Base-by-base conservation (phyloP, 1,139 yeast species). In the Diutina neorugosa region DNA sequence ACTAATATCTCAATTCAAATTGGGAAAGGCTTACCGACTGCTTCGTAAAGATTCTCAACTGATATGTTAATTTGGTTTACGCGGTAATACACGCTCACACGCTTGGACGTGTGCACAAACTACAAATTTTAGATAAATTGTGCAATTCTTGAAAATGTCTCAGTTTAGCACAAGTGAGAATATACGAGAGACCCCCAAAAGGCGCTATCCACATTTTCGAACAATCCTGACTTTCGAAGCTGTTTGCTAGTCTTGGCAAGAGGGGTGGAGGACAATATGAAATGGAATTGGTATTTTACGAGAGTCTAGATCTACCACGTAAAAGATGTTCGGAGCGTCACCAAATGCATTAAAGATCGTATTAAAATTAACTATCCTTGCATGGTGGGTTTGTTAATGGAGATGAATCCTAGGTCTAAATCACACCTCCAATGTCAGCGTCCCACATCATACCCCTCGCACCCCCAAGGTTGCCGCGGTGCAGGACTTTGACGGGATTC, bases 1-100 rank as follows among this genome's bases (percentile, higher is more conserved):
- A 1, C 65, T 84, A 20, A 63, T 71, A 47, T 63, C 68, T 37
- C 77, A 74, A 62, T 85, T 85, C 63, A 73, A 73, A 54, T 66
- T 85, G 57, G 59, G 37, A 8, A 31, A 31, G 37, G 37, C 37
- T 11, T 31, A 12, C 2, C 37, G 37, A 14, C 37, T 7, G 37
- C 9, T 31, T 4, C 37, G 37, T 31, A 31, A n/a, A 11, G 37
- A 31, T 11, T 11, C 37, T n/a, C 37, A 31, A 9, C 37, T 11
- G 37, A 31, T 14, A 11, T 31, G 37, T 31, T 11, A 11, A 31
- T 31, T 11, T 31, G 37, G 37, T 31, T 31, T 8, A 31, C 5
- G n/a, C n/a, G n/a, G n/a, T n/a, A n/a, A n/a, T n/a, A n/a, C n/a
- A n/a, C n/a, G n/a, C n/a, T n/a, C n/a, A n/a, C n/a, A n/a, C n/a